Base-by-base conservation (phyloP, 2,329 filamentous ascomycete species). In the Bipolaris zeicola region DNA sequence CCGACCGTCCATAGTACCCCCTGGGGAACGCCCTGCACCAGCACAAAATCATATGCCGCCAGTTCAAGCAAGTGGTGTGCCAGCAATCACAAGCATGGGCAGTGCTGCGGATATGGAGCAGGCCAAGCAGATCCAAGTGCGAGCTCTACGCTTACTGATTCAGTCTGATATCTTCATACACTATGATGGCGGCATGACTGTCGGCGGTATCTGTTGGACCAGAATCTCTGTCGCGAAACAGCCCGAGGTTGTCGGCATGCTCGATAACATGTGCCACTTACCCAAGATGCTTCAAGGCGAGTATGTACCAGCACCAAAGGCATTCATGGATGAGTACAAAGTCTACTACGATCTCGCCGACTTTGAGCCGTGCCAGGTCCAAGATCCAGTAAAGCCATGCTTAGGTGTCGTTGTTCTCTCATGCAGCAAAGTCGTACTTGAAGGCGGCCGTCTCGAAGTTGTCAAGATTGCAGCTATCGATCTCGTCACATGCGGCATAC, bases 381-480 rank as follows among this genome's bases (percentile, higher is more conserved):
- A 52, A 1, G 42, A 60, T 16, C 13, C 36, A 3, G 18, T 39
- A 2, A 64, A 61, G 16, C 60, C 62, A 26, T 60, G 60, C 26
- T 50, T 69, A 8, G 49, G 44, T 24, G 62, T 66, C n/a, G 53
- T 76, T 41, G 65, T 58, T 6, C 14, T 76, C 2, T 57, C 63
- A 14, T 73, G 70, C 52, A 69, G 65, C 55, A 75, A 69, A 50
- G 55, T 75, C 16, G n/a, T 62, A 0, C 60, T 75, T 13, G 49
- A 38, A 13, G 51, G 67, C 31, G 63, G 63, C 2, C 33, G 48
- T 7, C 55, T 68, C 6, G 72, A 75, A 24, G 60, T 69, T 1
- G 68, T 75, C 41, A 73, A 74, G 55, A 59, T 76, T 22, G 70
- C 72, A 6, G 71, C 68, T 0, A 48, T 76, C 6, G 73, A 76